These are phyloP conservation scores for Fusarium transvaalense DNA, from an alignment of 2,329 filamentous ascomycete species.

Conservation along the genomic window DNA sequence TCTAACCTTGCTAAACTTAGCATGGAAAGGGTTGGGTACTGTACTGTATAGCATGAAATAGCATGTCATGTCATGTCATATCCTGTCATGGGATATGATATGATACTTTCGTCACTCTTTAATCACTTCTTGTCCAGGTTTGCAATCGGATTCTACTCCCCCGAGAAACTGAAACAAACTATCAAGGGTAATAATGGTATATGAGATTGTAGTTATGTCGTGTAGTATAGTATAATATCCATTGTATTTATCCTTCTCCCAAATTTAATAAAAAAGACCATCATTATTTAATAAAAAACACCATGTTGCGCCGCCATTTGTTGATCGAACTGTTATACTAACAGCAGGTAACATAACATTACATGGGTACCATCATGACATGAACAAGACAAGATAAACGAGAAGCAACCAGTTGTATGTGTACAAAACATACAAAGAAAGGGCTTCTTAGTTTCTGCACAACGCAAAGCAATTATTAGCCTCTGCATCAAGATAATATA, in stretches of 20 bases:
- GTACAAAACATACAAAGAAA: background rate
- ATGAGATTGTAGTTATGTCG: background rate
- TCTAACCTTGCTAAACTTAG: background rate
- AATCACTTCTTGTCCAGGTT: background rate
- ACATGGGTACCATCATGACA: slow-evolving; percentile 40
- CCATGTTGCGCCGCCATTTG: slow-evolving; percentile 35
- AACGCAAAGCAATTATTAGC: slow-evolving; percentile 44
- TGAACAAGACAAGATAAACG: background rate
- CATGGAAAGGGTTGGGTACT: too few relatives aligned
- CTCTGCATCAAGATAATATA: slow-evolving; percentile 37
- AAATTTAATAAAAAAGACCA: slow-evolving; percentile 13
- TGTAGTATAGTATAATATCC: slow-evolving; percentile 1
- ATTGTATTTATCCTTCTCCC: slow-evolving; percentile 28
- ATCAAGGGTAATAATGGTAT: slow-evolving; percentile 4
- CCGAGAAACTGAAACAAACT: too few relatives aligned
- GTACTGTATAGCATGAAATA: too few relatives aligned
- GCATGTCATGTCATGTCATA: background rate
- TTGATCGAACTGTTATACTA: slow-evolving; percentile 20
- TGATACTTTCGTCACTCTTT: slow-evolving; percentile 18
- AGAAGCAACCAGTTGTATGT: background rate
- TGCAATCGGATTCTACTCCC: background rate
- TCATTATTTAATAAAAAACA: slow-evolving; percentile 28
- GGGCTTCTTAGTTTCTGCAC: slow-evolving; percentile 37
- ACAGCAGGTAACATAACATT: slow-evolving; percentile 31
- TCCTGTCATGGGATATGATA: background rate